A percentile compares a stretch with the other conserved stretches of the same genome.
These are phyloP conservation scores for Pleodorina starrii DNA, from an alignment of 139 green algal genomes.

Conservation along the genomic window DNA sequence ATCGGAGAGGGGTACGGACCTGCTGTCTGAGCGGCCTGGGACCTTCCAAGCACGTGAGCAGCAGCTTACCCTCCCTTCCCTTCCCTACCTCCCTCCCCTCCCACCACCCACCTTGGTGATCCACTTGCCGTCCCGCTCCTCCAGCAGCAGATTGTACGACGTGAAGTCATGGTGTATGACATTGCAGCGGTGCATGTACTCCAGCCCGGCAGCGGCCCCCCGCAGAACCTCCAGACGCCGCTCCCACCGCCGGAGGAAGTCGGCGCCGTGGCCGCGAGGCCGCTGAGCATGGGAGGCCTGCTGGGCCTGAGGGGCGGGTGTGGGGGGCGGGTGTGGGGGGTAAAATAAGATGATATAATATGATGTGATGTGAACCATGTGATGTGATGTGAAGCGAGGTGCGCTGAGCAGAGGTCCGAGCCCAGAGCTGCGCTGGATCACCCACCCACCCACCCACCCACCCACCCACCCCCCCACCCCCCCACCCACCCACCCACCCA, in stretches of 20 bases:
- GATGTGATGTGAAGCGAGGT: too few relatives aligned
- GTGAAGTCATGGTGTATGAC: slow-evolving; percentile 76
- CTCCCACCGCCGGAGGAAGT: slow-evolving; percentile 5
- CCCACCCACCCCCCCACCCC: too few relatives aligned
- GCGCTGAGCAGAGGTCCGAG: too few relatives aligned
- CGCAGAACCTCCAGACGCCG: slow-evolving; percentile 51
- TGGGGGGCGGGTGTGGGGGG: neutral
- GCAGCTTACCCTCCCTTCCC: neutral
- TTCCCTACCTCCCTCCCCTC: neutral
- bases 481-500: too few relatives aligned
- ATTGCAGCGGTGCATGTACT: slow-evolving; percentile 72
- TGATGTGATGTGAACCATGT: too few relatives aligned
- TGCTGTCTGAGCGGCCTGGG: too few relatives aligned
- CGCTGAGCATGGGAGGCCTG: neutral
- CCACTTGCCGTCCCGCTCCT: slow-evolving; percentile 51
- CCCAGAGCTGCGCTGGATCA: too few relatives aligned
- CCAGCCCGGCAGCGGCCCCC: slow-evolving; percentile 68
- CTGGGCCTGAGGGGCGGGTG: neutral
- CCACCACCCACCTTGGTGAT: slow-evolving; percentile 59
- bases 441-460: too few relatives aligned
- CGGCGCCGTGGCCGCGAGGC: neutral
- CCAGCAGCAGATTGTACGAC: slow-evolving; percentile 77
- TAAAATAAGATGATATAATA: too few relatives aligned
- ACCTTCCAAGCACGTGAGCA: neutral
- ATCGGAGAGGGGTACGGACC: too few relatives aligned